Conservation (phyloP, 345 rosid genomes). For the Hypericum androsaemum region DNA sequence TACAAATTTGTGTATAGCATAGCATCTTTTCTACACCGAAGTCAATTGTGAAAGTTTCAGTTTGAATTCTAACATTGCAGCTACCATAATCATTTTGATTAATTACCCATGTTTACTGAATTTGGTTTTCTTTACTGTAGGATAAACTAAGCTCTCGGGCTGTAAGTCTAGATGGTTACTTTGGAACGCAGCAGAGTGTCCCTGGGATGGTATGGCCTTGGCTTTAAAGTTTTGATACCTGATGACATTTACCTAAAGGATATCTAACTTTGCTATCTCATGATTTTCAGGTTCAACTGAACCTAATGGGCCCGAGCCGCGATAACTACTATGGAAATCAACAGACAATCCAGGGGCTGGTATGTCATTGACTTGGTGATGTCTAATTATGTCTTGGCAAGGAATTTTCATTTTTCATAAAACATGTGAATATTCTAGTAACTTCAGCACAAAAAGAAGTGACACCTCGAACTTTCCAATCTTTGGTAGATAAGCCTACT, state of each 20-base stretch:
- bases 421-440: background rate
- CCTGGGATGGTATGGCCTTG: background rate
- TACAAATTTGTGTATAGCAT: background rate
- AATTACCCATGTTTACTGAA: too few species aligned
- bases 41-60: background rate
- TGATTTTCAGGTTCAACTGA: constrained; percentile 40
- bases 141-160: too few species aligned
- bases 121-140: too few species aligned
- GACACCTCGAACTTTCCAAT: too few species aligned
- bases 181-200: too few species aligned
- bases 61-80: too few species aligned
- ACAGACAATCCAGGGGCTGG: constrained; percentile 48
- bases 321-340: constrained; percentile 44
- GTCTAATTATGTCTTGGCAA: background rate
- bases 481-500: too few species aligned
- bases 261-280: background rate
- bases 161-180: too few species aligned
- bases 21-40: background rate
- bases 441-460: too few species aligned
- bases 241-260: background rate
- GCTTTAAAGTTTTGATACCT: background rate
- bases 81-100: too few species aligned
- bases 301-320: constrained; percentile 30
- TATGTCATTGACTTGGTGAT: constrained; percentile 15
- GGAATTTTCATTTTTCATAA: constrained; percentile 2